phyloP scores from a whole-genome alignment of 306 rosid species.

The Abrus pulchellus region DNA sequence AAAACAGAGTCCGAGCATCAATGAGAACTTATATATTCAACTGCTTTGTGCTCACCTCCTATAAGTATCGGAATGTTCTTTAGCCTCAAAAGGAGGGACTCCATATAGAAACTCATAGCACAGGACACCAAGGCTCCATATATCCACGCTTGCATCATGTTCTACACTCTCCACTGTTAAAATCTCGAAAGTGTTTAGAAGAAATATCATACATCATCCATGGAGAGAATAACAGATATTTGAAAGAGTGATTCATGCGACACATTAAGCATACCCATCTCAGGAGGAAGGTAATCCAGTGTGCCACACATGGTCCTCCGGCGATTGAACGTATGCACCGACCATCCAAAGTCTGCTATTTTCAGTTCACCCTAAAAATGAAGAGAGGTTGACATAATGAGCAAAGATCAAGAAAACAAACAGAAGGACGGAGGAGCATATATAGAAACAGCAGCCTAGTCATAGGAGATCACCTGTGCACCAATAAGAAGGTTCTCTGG shows the following conservation, averaged over 20 bases:
- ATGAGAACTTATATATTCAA: slow-evolving; percentile 21
- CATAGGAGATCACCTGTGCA: slow-evolving; percentile 71
- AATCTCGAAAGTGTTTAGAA: slow-evolving; percentile 39
- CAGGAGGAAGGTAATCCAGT: slow-evolving; percentile 97
- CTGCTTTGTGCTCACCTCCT: slow-evolving; percentile 69
- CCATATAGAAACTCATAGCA: slow-evolving; percentile 99
- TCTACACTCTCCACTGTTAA: slow-evolving; percentile 95
- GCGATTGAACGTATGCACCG: slow-evolving; percentile 98
- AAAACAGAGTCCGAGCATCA: background rate
- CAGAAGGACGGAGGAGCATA: slow-evolving; percentile 16
- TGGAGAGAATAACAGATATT: slow-evolving; percentile 25
- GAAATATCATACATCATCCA: slow-evolving; percentile 2
- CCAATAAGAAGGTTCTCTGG: slow-evolving; percentile 98
- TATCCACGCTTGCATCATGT: slow-evolving; percentile 98
- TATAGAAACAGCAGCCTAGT: slow-evolving; percentile 40
- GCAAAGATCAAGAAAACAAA: slow-evolving; percentile 16
- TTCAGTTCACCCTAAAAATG: slow-evolving; percentile 87
- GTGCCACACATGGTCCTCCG: slow-evolving; percentile 99
- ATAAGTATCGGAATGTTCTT: slow-evolving; percentile 96
- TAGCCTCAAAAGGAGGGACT: slow-evolving; percentile 98
- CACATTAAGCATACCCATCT: slow-evolving; percentile 79
- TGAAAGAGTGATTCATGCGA: background rate
- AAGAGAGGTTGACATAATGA: slow-evolving; percentile 39
- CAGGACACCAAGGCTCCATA: slow-evolving; percentile 97
- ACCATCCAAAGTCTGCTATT: slow-evolving; percentile 99